phyloP scores from a whole-genome alignment of 768 basidiomycete species.

The Pleurotus tuoliensis region DNA sequence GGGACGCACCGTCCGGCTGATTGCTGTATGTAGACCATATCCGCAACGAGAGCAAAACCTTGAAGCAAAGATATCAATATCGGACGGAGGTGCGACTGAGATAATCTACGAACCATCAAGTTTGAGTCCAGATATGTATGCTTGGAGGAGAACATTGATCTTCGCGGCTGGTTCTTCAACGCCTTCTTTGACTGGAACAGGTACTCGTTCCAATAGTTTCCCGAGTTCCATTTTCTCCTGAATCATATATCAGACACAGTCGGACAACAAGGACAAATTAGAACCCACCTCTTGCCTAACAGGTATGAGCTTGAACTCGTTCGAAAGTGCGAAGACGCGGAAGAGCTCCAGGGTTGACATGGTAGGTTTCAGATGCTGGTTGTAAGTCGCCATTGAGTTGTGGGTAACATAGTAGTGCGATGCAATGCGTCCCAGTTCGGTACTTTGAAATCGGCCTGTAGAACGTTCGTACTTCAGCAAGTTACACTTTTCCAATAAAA shows the following conservation, averaged over 20 bases:
- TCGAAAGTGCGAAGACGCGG: conserved; percentile 91
- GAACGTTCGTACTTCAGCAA: conserved; percentile 92
- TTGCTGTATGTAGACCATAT: conserved; percentile 97
- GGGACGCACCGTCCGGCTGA: conserved; percentile 79
- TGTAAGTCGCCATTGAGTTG: conserved; percentile 94
- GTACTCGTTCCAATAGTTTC: conserved; percentile 89
- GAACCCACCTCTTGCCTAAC: conserved; percentile 59
- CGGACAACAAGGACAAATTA: conserved; percentile 5
- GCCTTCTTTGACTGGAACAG: conserved; percentile 94
- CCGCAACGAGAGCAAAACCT: conserved; percentile 83
- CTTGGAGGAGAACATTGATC: conserved; percentile 93
- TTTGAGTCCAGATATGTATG: conserved; percentile 92
- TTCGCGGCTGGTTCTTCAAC: conserved; percentile 97
- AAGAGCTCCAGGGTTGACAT: conserved; percentile 91
- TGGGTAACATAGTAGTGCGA: conserved; percentile 96
- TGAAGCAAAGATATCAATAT: not conserved
- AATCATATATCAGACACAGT: conserved; percentile 15
- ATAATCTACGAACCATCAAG: conserved; percentile 60
- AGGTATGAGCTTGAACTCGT: conserved; percentile 92
- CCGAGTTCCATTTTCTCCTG: conserved; percentile 84
- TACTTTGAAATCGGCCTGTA: conserved; percentile 85
- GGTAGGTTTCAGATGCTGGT: conserved; percentile 84
- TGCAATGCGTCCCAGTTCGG: conserved; percentile 91
- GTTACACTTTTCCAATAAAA: conserved; percentile 88
- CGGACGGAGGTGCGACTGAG: not conserved